Conservation (phyloP, 371 early-diverging fungal species). For the Fennellomyces sp. region DNA sequence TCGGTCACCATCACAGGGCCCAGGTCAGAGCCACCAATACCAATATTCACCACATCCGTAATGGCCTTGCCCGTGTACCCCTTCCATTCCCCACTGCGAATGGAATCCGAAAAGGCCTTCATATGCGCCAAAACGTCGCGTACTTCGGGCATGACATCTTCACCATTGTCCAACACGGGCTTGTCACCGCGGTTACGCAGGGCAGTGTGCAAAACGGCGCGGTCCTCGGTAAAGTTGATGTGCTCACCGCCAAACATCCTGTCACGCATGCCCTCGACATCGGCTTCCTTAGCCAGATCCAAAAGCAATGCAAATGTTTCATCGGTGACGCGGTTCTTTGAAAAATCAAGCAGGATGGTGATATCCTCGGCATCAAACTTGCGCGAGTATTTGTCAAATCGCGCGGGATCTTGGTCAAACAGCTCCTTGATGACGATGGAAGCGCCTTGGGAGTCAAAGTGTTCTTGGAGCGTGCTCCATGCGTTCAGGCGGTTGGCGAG, state of each 20-base stretch:
- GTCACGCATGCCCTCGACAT: slow-evolving; percentile 83
- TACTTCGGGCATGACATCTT: slow-evolving; percentile 93
- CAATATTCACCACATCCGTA: slow-evolving; percentile 97
- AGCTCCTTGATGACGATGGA: slow-evolving; percentile 76
- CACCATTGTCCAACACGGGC: slow-evolving; percentile 82
- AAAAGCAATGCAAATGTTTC: slow-evolving; percentile 81
- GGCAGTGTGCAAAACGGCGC: slow-evolving; percentile 96
- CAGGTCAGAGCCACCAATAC: slow-evolving; percentile 99
- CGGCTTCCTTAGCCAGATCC: slow-evolving; percentile 82
- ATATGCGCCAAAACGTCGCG: slow-evolving; percentile 94
- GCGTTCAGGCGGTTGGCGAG: slow-evolving; percentile 73
- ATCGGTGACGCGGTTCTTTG: slow-evolving; percentile 89
- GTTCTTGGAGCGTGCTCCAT: slow-evolving; percentile 86
- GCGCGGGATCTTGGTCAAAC: slow-evolving; percentile 73
- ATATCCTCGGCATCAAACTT: slow-evolving; percentile 74
- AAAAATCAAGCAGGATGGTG: slow-evolving; percentile 87
- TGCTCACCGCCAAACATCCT: slow-evolving; percentile 95
- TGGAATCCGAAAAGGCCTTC: slow-evolving; percentile 79
- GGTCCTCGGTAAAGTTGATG: slow-evolving; percentile 98
- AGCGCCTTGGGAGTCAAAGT: slow-evolving; percentile 81
- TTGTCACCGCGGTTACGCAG: slow-evolving; percentile 88
- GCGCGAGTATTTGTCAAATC: slow-evolving; percentile 81
- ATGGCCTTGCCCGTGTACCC: slow-evolving; percentile 95
- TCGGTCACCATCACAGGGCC: slow-evolving; percentile 99
- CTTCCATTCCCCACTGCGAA: slow-evolving; percentile 91